phyloP scores from a whole-genome alignment of 2,329 filamentous ascomycete species.

The Neofusicoccum umdonicola region DNA sequence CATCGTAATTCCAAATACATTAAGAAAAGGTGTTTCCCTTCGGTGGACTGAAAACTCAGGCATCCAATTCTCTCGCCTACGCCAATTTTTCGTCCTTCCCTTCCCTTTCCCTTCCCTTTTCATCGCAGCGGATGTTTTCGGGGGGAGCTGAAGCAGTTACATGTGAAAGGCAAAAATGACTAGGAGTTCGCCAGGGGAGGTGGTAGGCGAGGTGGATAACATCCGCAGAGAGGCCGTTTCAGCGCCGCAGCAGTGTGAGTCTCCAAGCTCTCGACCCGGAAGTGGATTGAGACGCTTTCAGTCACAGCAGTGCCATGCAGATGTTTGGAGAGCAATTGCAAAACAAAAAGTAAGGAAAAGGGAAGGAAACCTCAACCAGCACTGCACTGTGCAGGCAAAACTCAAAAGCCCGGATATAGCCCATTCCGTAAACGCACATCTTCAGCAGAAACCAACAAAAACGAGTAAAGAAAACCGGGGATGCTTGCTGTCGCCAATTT shows the following conservation, averaged over 20 bases:
- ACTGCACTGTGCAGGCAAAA: conserved; percentile 4
- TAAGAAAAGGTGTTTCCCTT: neutral
- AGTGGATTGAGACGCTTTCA: conserved; percentile 9
- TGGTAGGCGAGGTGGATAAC: neutral
- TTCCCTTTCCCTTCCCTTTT: neutral
- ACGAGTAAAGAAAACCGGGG: neutral
- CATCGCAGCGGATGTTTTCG: neutral
- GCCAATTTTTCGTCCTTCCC: neutral
- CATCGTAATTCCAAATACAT: conserved; percentile 1
- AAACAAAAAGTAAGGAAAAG: neutral
- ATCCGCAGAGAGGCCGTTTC: conserved; percentile 10
- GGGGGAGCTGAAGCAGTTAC: neutral
- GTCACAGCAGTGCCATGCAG: conserved; percentile 12
- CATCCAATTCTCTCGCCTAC: conserved; percentile 11
- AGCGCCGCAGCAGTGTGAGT: conserved; percentile 7
- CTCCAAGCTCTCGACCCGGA: neutral
- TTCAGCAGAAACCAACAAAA: conserved; percentile 4
- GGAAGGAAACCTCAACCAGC: neutral
- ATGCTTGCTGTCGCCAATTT: neutral
- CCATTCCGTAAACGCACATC: conserved; percentile 14
- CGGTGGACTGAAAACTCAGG: neutral
- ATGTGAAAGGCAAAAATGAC: neutral
- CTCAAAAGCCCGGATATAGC: conserved; percentile 12
- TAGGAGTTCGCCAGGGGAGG: neutral
- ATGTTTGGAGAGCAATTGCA: conserved; percentile 8